These are phyloP conservation scores for Prosopis cineraria DNA, from an alignment of 306 rosid species.

Conservation along the genomic window DNA sequence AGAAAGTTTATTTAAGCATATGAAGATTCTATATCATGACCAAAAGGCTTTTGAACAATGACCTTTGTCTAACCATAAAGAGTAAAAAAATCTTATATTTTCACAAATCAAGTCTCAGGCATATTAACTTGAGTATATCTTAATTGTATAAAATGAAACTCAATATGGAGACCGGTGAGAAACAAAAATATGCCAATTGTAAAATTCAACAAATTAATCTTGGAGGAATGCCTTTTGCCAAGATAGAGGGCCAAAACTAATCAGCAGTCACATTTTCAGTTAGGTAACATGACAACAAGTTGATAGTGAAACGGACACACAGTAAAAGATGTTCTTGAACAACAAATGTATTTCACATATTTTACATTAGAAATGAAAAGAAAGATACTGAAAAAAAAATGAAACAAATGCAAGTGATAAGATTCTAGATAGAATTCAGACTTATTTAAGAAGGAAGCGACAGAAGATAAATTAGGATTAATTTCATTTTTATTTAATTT, in stretches of 20 bases:
- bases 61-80: no score
- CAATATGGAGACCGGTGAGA: not conserved
- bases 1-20: no score
- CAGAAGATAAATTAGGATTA: no score
- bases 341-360: not conserved
- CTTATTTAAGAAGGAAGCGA: no score
- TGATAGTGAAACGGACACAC: not conserved
- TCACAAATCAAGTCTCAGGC: constrained; percentile 17
- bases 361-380: not conserved
- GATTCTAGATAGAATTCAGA: no score
- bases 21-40: no score
- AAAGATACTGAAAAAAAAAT: not conserved
- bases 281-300: not conserved
- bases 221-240: not conserved
- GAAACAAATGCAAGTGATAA: constrained; percentile 2
- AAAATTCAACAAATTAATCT: constrained; percentile 22
- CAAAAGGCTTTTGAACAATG: no score
- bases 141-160: constrained; percentile 14
- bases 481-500: no score
- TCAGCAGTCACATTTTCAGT: not conserved
- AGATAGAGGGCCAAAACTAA: constrained; percentile 19
- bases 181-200: constrained; percentile 24
- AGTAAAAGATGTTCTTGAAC: not conserved
- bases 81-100: constrained; percentile 36
- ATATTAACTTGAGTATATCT: constrained; percentile 2